Conservation (phyloP, 2,329 filamentous ascomycete species). For the Neoarthrinium moseri region DNA sequence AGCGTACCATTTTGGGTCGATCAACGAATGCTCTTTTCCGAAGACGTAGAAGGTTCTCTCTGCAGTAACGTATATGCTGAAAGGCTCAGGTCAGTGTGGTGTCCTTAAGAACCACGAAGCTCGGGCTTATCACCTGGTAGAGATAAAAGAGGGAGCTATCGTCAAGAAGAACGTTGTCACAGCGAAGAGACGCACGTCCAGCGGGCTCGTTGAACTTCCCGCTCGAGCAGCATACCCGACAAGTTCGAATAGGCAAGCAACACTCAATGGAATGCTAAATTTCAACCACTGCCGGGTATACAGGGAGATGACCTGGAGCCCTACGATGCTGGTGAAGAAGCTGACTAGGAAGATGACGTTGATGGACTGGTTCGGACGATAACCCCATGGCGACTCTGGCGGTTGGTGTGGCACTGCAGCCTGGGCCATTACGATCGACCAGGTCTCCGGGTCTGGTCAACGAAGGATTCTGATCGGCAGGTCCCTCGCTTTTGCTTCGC, state of each 20-base stretch:
- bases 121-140: slow-evolving; percentile 19
- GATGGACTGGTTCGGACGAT: slow-evolving; percentile 11
- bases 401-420: too few species aligned
- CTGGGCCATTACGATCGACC: too few species aligned
- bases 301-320: slow-evolving; percentile 16
- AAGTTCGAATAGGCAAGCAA: slow-evolving; percentile 23
- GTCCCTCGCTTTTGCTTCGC: too few species aligned
- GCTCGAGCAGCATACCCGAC: slow-evolving; percentile 21
- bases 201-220: slow-evolving; percentile 20
- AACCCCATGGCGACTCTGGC: slow-evolving; percentile 15
- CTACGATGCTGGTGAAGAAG: slow-evolving; percentile 17
- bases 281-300: slow-evolving; percentile 14
- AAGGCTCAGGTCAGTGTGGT: slow-evolving; percentile 11
- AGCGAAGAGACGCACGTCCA: slow-evolving; percentile 21
- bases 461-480: too few species aligned
- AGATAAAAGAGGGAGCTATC: slow-evolving; percentile 26
- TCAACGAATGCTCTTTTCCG: slow-evolving; percentile 27
- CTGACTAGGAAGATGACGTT: slow-evolving; percentile 18
- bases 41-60: slow-evolving; percentile 22
- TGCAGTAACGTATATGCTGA: slow-evolving; percentile 27
- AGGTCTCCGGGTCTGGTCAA: too few species aligned
- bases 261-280: slow-evolving; percentile 20
- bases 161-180: slow-evolving; percentile 21
- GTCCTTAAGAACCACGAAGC: background rate
- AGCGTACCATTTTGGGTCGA: slow-evolving; percentile 20